A percentile compares a stretch with the other conserved stretches of the same genome.
These are phyloP conservation scores for Naganishia cerealis DNA, from an alignment of 1,284 basidiomycete species.

Conservation along the genomic window DNA sequence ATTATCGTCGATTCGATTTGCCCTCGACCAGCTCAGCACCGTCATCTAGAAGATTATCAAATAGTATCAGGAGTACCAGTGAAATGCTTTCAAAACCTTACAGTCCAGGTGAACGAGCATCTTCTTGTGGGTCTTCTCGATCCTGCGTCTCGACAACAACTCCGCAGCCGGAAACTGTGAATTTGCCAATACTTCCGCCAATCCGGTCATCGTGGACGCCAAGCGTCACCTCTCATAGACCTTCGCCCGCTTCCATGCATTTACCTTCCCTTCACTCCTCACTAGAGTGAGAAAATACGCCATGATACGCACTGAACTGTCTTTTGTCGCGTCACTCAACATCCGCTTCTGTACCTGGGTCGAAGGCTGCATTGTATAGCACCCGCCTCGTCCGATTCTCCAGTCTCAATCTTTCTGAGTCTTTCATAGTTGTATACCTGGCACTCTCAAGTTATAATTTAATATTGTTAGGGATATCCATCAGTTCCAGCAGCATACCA, in stretches of 20 bases:
- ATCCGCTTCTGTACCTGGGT: background rate
- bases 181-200: constrained; percentile 13
- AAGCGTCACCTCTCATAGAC: background rate
- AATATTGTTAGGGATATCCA: constrained; percentile 1
- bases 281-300: background rate
- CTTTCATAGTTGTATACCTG: background rate
- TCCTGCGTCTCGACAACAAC: constrained; percentile 3
- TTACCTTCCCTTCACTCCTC: background rate
- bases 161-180: background rate
- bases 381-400: background rate
- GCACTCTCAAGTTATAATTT: background rate
- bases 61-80: background rate
- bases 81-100: constrained; percentile 2
- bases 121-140: constrained; percentile 6
- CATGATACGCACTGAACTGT: background rate
- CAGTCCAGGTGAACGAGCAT: constrained; percentile 15
- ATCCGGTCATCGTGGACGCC: background rate
- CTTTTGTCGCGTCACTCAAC: background rate
- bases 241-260: background rate
- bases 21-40: background rate
- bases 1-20: constrained; percentile 20
- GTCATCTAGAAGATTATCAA: background rate
- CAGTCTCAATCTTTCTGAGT: background rate
- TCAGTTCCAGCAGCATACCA: no score
- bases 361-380: background rate